Evolutionary conservation across 768 basidiomycete species (phyloP), one percentile per base, ranked within the genome.

Genomic region (Amanita thiersii): DNA sequence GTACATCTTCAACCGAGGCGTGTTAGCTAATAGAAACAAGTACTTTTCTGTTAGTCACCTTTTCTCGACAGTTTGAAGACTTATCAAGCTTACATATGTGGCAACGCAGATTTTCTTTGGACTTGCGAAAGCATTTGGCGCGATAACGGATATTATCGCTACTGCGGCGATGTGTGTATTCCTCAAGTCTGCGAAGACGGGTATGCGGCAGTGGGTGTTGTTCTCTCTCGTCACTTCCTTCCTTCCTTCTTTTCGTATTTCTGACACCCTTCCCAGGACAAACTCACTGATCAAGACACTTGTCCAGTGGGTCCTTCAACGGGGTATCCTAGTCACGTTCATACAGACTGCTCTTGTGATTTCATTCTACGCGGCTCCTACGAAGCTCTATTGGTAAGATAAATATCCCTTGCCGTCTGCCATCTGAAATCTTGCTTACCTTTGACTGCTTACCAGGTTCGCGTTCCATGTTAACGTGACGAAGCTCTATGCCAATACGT

Each of bases 391-490:
- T 41, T 71, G 70, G 68, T 70, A 46, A 21, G 46, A 8, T 6
- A 24, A 24, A 37, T 36, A 20, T 17, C 15, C 24, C 10, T 20
- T 30, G n/a, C 26, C 14, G 7, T 35, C 40, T n/a, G 11, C 12
- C 26, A n/a, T 32, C 26, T 23, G 19, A 23, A 33, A 23, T 17
- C 10, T 5, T 14, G 1, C 12, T 31, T 7, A 15, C 21, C 30
- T 33, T 30, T n/a, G 15, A 9, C 10, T 8, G 37, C 10, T 12
- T 18, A 11, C 14, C 38, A 72, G 70, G 70, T 53, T 72, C 36
- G 65, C 69, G 1, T 62, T 72, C 45, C 69, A 72, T 44, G 57
- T 70, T 44, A 70, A 69, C 42, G 65, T 70, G 6, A 71, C 69
- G 3, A 70, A 66, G 33, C 55, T 72, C 5, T 72, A 72, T 46